Conservation (phyloP, 352 stramenopile genomes). For the Pythium aristosporum region DNA sequence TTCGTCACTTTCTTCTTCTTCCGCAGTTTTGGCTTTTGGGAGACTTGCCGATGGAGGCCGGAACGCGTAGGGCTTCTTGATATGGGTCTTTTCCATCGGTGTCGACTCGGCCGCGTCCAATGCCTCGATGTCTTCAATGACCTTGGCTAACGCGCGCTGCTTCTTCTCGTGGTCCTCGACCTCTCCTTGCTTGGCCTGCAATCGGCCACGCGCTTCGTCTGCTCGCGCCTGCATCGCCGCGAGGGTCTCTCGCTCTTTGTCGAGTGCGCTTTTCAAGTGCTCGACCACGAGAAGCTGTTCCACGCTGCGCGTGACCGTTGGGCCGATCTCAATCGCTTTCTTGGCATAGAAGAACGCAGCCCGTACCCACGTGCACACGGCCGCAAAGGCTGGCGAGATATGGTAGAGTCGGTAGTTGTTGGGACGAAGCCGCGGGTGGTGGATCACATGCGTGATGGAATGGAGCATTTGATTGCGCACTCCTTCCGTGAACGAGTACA, state of each 20-base stretch:
- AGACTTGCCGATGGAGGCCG: constrained; percentile 34
- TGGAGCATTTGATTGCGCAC: constrained; percentile 56
- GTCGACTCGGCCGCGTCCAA: constrained; percentile 55
- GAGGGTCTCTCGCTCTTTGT: constrained; percentile 30
- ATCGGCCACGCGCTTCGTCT: constrained; percentile 19
- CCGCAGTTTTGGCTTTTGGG: not conserved
- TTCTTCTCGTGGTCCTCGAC: constrained; percentile 27
- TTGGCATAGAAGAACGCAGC: constrained; percentile 72
- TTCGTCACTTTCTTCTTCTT: constrained; percentile 18
- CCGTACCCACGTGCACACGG: constrained; percentile 68
- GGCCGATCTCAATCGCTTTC: constrained; percentile 63
- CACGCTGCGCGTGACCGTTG: constrained; percentile 54
- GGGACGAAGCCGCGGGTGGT: constrained; percentile 66
- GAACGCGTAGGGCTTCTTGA: constrained; percentile 44
- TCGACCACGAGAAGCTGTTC: constrained; percentile 59
- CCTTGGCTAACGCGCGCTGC: constrained; percentile 41
- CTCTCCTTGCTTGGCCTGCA: constrained; percentile 18
- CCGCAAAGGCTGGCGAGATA: constrained; percentile 60
- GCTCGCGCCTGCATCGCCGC: constrained; percentile 24
- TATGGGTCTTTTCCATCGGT: constrained; percentile 56
- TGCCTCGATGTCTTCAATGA: constrained; percentile 62
- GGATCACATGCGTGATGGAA: constrained; percentile 63
- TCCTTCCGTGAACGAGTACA: constrained; percentile 76
- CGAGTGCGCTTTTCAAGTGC: constrained; percentile 31
- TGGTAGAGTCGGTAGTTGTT: constrained; percentile 62